Percentiles rank a stretch among this genome's conserved stretches.
Conservation (phyloP, 148 eudicot species). For the Arbutus unedo region DNA sequence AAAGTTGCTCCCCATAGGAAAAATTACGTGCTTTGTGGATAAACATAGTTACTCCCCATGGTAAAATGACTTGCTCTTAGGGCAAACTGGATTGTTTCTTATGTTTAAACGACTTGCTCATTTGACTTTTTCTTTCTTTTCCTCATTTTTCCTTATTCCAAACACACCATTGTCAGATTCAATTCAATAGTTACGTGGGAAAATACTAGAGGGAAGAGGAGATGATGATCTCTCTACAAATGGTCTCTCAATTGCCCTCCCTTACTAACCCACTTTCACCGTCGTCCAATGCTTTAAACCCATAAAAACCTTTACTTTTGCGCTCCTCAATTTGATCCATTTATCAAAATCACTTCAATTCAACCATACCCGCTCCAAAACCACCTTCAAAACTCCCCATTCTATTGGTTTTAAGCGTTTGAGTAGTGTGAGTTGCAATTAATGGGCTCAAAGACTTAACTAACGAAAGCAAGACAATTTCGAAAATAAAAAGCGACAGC, state of each 20-base stretch:
- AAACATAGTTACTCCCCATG: too few relatives aligned
- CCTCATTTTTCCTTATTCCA: background rate
- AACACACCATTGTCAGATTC: too few relatives aligned
- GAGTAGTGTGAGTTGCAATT: constrained; percentile 34
- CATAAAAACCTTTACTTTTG: constrained; percentile 34
- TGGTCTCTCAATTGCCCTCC: constrained; percentile 38
- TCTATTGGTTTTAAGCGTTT: constrained; percentile 22
- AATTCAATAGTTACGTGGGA: background rate
- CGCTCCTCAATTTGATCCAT: constrained; percentile 28
- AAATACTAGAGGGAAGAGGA: constrained; percentile 6
- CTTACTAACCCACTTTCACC: constrained; percentile 29
- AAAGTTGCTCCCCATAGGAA: too few relatives aligned
- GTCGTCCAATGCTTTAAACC: constrained; percentile 21
- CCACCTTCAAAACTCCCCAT: constrained; percentile 34
- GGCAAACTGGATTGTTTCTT: too few relatives aligned
- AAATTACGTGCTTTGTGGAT: too few relatives aligned
- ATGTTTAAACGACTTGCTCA: too few relatives aligned
- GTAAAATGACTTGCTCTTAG: too few relatives aligned
- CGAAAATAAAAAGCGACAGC: constrained; percentile 32
- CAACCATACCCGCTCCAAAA: constrained; percentile 37
- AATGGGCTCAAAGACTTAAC: constrained; percentile 39
- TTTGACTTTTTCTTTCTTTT: background rate
- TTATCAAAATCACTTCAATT: constrained; percentile 27
- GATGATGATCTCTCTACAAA: constrained; percentile 47
- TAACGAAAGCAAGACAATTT: constrained; percentile 38